Evolutionary conservation across 1,284 basidiomycete genomes (phyloP).

Genomic region (Ceratobasidium sp.): DNA sequence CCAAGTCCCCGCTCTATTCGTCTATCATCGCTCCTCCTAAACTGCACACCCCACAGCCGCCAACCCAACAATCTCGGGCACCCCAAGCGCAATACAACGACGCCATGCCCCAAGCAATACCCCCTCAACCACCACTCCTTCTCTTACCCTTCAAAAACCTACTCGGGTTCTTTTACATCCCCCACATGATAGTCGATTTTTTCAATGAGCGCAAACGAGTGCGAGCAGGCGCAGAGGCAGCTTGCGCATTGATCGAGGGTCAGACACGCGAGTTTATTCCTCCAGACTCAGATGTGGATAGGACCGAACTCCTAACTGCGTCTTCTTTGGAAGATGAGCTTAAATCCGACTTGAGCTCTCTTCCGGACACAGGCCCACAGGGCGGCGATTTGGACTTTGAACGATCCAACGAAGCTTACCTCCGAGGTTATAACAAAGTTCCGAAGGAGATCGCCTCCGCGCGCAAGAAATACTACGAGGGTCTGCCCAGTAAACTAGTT

Average conservation of each 20-base stretch:
- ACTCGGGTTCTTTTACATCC: slow-evolving; percentile 89
- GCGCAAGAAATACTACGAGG: slow-evolving; percentile 83
- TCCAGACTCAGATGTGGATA: slow-evolving; percentile 50
- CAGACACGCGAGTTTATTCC: slow-evolving; percentile 73
- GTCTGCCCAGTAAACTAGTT: slow-evolving; percentile 76
- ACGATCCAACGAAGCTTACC: slow-evolving; percentile 73
- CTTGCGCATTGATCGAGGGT: slow-evolving; percentile 78
- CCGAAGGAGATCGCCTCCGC: slow-evolving; percentile 76
- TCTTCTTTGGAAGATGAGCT: slow-evolving; percentile 40
- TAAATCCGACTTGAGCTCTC: slow-evolving; percentile 15
- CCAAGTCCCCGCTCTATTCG: slow-evolving; percentile 49
- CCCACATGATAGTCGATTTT: slow-evolving; percentile 90
- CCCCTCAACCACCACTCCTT: slow-evolving; percentile 85
- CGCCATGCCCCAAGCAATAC: slow-evolving; percentile 68
- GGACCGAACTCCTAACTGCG: slow-evolving; percentile 8
- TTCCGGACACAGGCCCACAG: slow-evolving; percentile 32
- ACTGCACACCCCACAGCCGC: slow-evolving; percentile 22
- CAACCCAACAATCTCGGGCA: slow-evolving; percentile 25
- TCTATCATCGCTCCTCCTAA: slow-evolving; percentile 52
- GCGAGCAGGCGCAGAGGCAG: slow-evolving; percentile 83
- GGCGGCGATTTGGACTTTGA: slow-evolving; percentile 80
- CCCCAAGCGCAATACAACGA: slow-evolving; percentile 58
- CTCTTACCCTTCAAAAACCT: slow-evolving; percentile 90
- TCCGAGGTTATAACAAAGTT: slow-evolving; percentile 72
- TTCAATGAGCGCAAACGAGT: slow-evolving; percentile 92